Evolutionary conservation across 129 eudicot species (phyloP).

Genomic region (Kitagawia praeruptora): DNA sequence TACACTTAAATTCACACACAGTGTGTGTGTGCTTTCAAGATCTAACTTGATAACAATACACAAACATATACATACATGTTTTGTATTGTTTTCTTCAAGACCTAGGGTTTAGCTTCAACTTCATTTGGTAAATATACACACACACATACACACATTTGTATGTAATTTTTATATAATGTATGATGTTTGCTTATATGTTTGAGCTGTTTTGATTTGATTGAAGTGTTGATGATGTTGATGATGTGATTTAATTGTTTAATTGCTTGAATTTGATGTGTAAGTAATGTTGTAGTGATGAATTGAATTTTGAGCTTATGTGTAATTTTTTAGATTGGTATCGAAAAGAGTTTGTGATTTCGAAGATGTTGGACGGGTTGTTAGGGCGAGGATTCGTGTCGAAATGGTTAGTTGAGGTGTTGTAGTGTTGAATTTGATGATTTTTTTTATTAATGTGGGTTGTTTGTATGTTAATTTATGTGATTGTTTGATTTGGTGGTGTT

Average conservation of each 20-base stretch:
- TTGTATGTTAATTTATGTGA: neutral
- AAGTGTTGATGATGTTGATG: neutral
- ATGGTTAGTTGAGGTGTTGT: constrained; percentile 41
- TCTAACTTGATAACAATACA: neutral
- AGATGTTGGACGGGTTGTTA: constrained; percentile 81
- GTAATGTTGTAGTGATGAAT: neutral
- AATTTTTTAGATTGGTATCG: constrained; percentile 12
- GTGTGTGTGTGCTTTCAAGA: neutral
- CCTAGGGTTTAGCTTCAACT: neutral
- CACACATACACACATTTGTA: neutral
- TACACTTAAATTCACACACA: neutral
- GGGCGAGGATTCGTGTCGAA: constrained; percentile 75
- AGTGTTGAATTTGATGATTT: neutral
- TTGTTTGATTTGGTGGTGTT: constrained; percentile 14
- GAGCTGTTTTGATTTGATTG: neutral
- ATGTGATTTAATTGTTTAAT: neutral
- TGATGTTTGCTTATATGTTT: too few relatives aligned
- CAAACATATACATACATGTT: neutral
- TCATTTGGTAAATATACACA: neutral
- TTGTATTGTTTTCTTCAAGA: neutral
- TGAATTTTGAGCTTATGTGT: neutral
- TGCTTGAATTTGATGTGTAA: neutral
- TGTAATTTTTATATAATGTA: neutral
- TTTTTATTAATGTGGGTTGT: neutral
- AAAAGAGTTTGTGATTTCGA: constrained; percentile 1